phyloP scores from a whole-genome alignment of 352 stramenopile species.

The Globisporangium abappressorium region DNA sequence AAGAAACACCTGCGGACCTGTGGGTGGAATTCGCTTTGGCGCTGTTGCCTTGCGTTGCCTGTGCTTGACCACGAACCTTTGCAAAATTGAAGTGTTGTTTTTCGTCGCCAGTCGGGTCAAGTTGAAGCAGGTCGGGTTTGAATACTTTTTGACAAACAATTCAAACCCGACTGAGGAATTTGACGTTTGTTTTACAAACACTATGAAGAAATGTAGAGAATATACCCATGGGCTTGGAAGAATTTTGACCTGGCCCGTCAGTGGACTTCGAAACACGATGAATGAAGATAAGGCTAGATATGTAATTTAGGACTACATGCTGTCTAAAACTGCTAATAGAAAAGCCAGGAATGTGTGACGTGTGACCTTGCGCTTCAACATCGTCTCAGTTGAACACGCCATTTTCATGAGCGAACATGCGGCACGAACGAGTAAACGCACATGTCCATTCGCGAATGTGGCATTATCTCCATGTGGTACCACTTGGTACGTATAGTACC shows the following conservation, averaged over 20 bases:
- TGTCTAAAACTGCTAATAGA: not conserved
- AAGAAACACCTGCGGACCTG: not conserved
- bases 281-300: not conserved
- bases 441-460: not conserved
- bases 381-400: not conserved
- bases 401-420: not conserved
- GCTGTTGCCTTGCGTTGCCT: not conserved
- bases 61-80: not conserved
- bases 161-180: not conserved
- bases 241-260: not conserved
- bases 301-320: not conserved
- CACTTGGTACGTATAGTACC: not conserved
- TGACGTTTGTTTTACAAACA: not conserved
- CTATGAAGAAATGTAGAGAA: not conserved
- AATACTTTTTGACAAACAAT: not conserved
- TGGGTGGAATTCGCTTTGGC: not conserved
- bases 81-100: not conserved
- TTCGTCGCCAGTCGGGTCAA: not conserved
- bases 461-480: not conserved
- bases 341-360: not conserved
- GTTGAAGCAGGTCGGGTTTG: not conserved
- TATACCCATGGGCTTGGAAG: not conserved
- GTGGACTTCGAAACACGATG: not conserved
- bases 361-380: not conserved
- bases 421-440: not conserved